Conservation (phyloP, 2,329 filamentous ascomycete genomes). For the Venturia carpophila region DNA sequence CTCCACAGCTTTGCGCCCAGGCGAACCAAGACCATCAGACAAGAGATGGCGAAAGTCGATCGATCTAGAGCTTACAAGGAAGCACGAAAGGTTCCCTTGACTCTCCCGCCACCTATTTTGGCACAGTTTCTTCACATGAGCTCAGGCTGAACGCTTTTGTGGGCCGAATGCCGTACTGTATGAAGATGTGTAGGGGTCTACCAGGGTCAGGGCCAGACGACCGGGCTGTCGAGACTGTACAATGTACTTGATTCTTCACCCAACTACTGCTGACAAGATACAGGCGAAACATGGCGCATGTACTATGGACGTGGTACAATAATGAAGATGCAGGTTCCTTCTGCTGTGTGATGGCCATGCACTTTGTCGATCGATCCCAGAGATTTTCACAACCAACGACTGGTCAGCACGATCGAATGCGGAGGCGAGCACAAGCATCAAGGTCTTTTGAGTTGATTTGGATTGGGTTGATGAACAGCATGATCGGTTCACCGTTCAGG, state of each 20-base stretch:
- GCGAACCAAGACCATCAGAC: background rate
- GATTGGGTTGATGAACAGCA: background rate
- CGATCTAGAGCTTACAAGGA: background rate
- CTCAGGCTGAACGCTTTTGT: background rate
- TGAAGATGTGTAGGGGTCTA: background rate
- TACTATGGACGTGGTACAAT: too few species aligned
- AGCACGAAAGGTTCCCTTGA: background rate
- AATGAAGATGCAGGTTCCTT: constrained; percentile 2
- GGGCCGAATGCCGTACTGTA: background rate
- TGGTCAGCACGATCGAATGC: constrained; percentile 4
- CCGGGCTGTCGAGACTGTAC: background rate
- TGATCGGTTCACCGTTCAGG: constrained; percentile 7
- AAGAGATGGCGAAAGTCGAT: background rate
- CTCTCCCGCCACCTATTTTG: background rate
- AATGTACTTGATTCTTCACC: background rate
- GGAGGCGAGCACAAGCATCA: constrained; percentile 11
- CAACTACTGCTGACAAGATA: background rate
- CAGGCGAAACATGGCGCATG: constrained; percentile 4
- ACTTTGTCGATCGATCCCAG: constrained; percentile 4
- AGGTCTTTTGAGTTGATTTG: background rate
- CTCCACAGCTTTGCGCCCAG: background rate
- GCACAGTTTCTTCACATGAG: background rate
- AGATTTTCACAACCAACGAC: background rate
- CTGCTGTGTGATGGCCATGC: background rate
- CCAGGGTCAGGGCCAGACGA: background rate